These are phyloP conservation scores for Auricularia sp. DNA, from an alignment of 768 basidiomycete species.

Conservation along the genomic window DNA sequence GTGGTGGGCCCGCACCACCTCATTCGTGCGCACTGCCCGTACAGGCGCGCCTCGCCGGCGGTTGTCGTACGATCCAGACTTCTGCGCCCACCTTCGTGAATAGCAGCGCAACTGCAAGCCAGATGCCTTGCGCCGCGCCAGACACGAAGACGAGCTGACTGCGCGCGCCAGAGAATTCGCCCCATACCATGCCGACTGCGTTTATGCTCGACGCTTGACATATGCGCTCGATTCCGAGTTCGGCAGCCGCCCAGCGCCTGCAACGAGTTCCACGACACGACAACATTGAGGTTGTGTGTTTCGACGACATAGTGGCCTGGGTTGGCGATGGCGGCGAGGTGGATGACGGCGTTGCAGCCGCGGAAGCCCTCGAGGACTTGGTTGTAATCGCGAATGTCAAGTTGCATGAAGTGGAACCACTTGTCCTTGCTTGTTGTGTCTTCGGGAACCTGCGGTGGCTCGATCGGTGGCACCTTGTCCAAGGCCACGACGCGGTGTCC, in stretches of 20 bases:
- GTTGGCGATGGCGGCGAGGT: slow-evolving; percentile 38
- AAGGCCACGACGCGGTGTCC: slow-evolving; percentile 48
- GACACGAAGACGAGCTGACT: too few species aligned
- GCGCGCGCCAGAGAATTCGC: slow-evolving; percentile 14
- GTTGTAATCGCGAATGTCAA: slow-evolving; percentile 43
- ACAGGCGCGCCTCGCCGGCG: too few species aligned
- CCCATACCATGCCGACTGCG: slow-evolving; percentile 43
- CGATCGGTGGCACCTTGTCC: slow-evolving; percentile 25
- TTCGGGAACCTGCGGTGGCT: background rate
- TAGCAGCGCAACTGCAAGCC: too few species aligned
- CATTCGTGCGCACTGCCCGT: too few species aligned
- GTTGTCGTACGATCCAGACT: too few species aligned
- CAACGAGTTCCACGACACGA: slow-evolving; percentile 61
- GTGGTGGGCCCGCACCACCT: too few species aligned
- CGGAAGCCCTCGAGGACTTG: slow-evolving; percentile 32
- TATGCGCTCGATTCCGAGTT: slow-evolving; percentile 51
- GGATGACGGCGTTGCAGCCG: slow-evolving; percentile 49
- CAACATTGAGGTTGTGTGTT: slow-evolving; percentile 56
- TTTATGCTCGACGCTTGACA: slow-evolving; percentile 62
- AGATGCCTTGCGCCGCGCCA: too few species aligned
- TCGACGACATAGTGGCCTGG: slow-evolving; percentile 47
- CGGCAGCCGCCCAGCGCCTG: slow-evolving; percentile 44
- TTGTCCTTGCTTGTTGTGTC: background rate
- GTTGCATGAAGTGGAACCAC: slow-evolving; percentile 32
- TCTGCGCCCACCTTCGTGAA: too few species aligned